Conservation (phyloP, 2,329 filamentous ascomycete species). For the Trichoderma atrobrunneum region DNA sequence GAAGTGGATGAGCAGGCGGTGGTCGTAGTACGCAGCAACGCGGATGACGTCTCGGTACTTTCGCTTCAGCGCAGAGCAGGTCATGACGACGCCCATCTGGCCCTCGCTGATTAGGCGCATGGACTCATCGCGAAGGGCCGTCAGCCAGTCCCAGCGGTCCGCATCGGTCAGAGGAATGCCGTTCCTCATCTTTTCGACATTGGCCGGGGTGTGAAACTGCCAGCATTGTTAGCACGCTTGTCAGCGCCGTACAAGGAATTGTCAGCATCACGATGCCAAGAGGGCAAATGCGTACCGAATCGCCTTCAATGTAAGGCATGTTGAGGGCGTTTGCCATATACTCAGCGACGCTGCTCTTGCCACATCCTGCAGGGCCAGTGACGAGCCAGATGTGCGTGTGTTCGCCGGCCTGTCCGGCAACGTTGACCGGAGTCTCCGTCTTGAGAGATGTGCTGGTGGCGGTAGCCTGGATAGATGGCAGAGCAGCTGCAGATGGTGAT, state of each 20-base stretch:
- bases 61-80: constrained; percentile 92
- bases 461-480: constrained; percentile 10
- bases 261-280: not conserved
- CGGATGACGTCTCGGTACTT: constrained; percentile 94
- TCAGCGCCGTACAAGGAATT: not conserved
- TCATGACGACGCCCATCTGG: constrained; percentile 79
- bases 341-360: constrained; percentile 73
- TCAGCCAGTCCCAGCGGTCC: constrained; percentile 98
- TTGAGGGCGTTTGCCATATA: constrained; percentile 60
- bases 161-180: constrained; percentile 84
- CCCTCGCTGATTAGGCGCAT: constrained; percentile 54
- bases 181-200: constrained; percentile 86
- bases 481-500: constrained; percentile 27
- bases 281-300: constrained; percentile 58
- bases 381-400: constrained; percentile 76
- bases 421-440: constrained; percentile 29
- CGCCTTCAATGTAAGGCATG: constrained; percentile 73
- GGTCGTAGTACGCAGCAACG: constrained; percentile 72
- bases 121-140: constrained; percentile 67
- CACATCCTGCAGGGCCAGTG: constrained; percentile 74
- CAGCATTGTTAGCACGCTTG: not conserved
- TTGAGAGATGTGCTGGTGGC: constrained; percentile 10
- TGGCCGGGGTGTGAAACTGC: constrained; percentile 72
- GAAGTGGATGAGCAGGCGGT: constrained; percentile 79
- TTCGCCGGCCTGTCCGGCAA: constrained; percentile 26